These are phyloP conservation scores for Microcera coccophila DNA, from an alignment of 2,329 filamentous ascomycete species.

Conservation along the genomic window DNA sequence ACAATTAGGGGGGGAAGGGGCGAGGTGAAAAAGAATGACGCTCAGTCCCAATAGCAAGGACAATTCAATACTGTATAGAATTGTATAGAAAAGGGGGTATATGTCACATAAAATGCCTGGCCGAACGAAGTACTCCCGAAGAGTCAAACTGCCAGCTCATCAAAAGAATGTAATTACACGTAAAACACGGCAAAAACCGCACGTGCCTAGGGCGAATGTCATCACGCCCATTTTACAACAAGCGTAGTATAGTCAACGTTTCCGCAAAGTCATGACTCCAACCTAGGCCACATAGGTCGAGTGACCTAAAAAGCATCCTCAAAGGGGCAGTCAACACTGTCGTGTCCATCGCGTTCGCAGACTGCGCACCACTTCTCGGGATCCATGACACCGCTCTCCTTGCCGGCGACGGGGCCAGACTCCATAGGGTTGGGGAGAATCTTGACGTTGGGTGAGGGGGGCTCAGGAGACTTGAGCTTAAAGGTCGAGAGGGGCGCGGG, in stretches of 20 bases:
- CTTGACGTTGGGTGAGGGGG: slow-evolving; percentile 39
- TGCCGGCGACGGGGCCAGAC: slow-evolving; percentile 68
- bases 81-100: slow-evolving; percentile 25
- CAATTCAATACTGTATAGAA: no score
- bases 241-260: slow-evolving; percentile 15
- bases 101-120: slow-evolving; percentile 34
- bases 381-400: slow-evolving; percentile 73
- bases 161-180: slow-evolving; percentile 14
- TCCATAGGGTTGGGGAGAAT: slow-evolving; percentile 61
- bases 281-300: not conserved
- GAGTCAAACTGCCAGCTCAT: slow-evolving; percentile 7
- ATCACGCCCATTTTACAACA: slow-evolving; percentile 25
- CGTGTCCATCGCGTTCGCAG: slow-evolving; percentile 92
- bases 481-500: slow-evolving; percentile 54
- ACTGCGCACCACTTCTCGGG: slow-evolving; percentile 93
- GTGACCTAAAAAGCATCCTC: slow-evolving; percentile 66
- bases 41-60: no score
- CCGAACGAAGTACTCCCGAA: slow-evolving; percentile 26
- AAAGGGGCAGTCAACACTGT: slow-evolving; percentile 91
- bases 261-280: slow-evolving; percentile 13
- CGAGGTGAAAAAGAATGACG: no score
- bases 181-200: slow-evolving; percentile 12
- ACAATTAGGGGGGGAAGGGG: no score
- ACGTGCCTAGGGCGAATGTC: slow-evolving; percentile 22
- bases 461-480: slow-evolving; percentile 41